Conservation (phyloP, 305 asterid species). For the Fraxinus latifolia region DNA sequence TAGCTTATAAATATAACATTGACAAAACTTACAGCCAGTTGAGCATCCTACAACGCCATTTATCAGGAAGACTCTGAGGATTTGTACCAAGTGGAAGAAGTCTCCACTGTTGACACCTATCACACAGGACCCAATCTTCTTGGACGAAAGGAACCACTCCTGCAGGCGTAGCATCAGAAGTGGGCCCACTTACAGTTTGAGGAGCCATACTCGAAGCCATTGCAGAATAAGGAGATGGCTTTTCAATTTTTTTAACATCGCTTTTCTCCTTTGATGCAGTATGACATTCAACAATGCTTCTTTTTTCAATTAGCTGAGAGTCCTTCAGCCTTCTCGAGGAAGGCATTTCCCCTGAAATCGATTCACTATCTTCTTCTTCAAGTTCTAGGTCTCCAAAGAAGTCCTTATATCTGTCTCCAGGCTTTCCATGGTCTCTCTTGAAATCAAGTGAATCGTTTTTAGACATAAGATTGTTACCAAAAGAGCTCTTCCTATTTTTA, state of each 20-base stretch:
- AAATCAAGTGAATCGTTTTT: background rate
- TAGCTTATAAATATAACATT: background rate
- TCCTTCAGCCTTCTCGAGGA: background rate
- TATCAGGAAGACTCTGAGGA: conserved; percentile 77
- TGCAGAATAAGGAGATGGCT: conserved; percentile 36
- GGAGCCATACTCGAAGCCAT: conserved; percentile 39
- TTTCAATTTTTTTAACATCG: conserved; percentile 36
- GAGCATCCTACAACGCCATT: conserved; percentile 94
- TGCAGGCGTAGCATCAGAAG: conserved; percentile 46
- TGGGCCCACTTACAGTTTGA: conserved; percentile 34
- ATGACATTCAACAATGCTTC: conserved; percentile 36
- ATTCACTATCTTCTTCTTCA: conserved; percentile 48
- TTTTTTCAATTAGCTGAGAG: conserved; percentile 20
- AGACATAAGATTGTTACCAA: background rate
- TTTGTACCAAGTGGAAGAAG: conserved; percentile 85
- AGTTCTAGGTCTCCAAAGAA: conserved; percentile 48
- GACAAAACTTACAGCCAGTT: conserved; percentile 85
- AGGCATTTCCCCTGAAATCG: conserved; percentile 38
- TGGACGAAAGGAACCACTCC: conserved; percentile 55
- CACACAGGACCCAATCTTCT: conserved; percentile 93
- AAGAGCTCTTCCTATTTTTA: background rate
- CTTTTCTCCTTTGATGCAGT: conserved; percentile 43
- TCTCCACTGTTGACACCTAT: conserved; percentile 85
- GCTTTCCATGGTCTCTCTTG: background rate
- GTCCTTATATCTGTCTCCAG: conserved; percentile 45